These are phyloP conservation scores for Elaphomyces granulatus DNA, from an alignment of 495 filamentous ascomycete genomes.

Conservation along the genomic window DNA sequence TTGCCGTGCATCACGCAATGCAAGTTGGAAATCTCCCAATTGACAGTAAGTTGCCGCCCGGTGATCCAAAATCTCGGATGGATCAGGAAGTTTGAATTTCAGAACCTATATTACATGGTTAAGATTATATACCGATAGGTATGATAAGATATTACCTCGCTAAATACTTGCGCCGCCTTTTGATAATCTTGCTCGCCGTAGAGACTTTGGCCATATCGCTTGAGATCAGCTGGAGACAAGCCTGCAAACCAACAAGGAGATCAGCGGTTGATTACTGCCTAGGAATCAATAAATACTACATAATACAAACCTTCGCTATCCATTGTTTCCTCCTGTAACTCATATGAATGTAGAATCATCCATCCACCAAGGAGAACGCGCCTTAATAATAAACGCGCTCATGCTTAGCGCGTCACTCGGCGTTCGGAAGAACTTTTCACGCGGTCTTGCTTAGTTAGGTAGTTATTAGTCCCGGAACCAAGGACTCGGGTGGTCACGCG, in stretches of 20 bases:
- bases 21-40: slow-evolving; percentile 35
- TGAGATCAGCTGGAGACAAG: background rate
- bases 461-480: too few species aligned
- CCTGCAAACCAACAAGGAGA: too few species aligned
- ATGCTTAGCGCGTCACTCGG: too few species aligned
- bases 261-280: background rate
- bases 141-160: slow-evolving; percentile 18
- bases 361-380: too few species aligned
- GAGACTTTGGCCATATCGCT: slow-evolving; percentile 24
- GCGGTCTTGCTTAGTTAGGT: too few species aligned
- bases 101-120: slow-evolving; percentile 20
- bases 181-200: slow-evolving; percentile 28
- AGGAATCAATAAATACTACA: background rate
- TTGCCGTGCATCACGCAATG: slow-evolving; percentile 42
- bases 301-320: background rate
- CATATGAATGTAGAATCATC: too few species aligned
- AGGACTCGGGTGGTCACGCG: too few species aligned
- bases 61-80: slow-evolving; percentile 39
- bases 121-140: background rate
- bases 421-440: too few species aligned
- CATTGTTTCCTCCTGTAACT: background rate
- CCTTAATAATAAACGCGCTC: too few species aligned
- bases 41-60: slow-evolving; percentile 48
- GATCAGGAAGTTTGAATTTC: slow-evolving; percentile 15
- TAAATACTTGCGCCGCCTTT: slow-evolving; percentile 29